Conservation (phyloP, 371 early-diverging fungal species). For the Cokeromyces recurvatus region DNA sequence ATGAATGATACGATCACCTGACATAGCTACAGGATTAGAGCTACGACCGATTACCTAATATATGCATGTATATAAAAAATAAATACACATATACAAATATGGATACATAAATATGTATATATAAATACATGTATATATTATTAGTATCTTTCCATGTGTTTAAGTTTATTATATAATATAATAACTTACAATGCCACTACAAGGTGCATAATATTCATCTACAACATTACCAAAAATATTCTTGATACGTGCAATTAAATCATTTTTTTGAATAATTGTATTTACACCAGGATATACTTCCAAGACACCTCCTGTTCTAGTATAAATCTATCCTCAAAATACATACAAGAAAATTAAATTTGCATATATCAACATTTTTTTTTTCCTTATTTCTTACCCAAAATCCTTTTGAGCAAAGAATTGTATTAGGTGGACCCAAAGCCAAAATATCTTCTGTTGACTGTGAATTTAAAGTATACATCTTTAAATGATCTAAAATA, state of each 20-base stretch:
- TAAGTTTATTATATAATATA: no score
- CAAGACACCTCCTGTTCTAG: slow-evolving; percentile 69
- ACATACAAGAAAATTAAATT: no score
- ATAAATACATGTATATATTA: no score
- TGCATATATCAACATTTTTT: not conserved
- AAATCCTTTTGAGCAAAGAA: slow-evolving; percentile 32
- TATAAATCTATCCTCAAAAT: slow-evolving; percentile 36
- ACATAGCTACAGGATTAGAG: slow-evolving; percentile 75
- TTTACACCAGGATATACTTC: slow-evolving; percentile 86
- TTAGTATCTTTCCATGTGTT: slow-evolving; percentile 18
- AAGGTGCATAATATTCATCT: slow-evolving; percentile 84
- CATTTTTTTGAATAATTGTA: slow-evolving; percentile 81
- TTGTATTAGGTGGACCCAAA: slow-evolving; percentile 12
- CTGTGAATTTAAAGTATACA: slow-evolving; percentile 17
- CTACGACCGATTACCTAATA: slow-evolving; percentile 42
- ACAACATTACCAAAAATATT: slow-evolving; percentile 91
- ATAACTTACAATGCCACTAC: slow-evolving; percentile 76
- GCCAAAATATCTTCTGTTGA: not conserved
- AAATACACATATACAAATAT: not conserved
- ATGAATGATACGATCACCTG: slow-evolving; percentile 76
- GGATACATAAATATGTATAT: no score
- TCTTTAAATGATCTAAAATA: slow-evolving; percentile 27
- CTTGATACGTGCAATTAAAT: slow-evolving; percentile 84
- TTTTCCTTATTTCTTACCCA: slow-evolving; percentile 22
- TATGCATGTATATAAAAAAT: not conserved